Conservation (phyloP, 192 early-diverging fungal species). For the Rhizoclosmatium sp. region DNA sequence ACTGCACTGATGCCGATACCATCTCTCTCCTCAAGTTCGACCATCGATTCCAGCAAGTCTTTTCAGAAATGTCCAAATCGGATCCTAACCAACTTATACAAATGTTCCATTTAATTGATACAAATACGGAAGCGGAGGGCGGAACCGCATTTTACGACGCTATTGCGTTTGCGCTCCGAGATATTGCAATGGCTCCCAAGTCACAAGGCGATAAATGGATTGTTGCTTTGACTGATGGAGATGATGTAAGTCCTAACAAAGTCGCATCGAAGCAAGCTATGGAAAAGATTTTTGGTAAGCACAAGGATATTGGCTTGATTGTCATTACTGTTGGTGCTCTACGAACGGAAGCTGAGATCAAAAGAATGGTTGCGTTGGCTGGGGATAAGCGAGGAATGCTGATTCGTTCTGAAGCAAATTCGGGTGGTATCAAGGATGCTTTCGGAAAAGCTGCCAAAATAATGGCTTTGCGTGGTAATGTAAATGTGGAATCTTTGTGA, state of each 20-base stretch:
- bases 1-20: constrained; percentile 9
- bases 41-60: not conserved
- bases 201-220: constrained; percentile 23
- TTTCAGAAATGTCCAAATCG: not conserved
- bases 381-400: constrained; percentile 20
- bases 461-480: constrained; percentile 14
- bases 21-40: constrained; percentile 31
- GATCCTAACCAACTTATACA: not conserved
- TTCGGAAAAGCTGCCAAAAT: constrained; percentile 30
- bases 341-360: constrained; percentile 5
- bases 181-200: not conserved
- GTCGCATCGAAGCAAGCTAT: not conserved
- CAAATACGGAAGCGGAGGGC: constrained; percentile 16
- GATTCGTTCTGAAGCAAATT: constrained; percentile 24
- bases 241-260: not conserved
- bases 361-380: not conserved
- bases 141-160: constrained; percentile 37
- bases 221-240: constrained; percentile 37
- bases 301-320: constrained; percentile 30
- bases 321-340: constrained; percentile 33
- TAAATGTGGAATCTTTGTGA: constrained; percentile 34
- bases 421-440: constrained; percentile 31
- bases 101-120: constrained; percentile 10
- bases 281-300: not conserved
- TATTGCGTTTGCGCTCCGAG: not conserved